Base-by-base conservation (phyloP, 768 basidiomycete species). In the Russula dissimulans region DNA sequence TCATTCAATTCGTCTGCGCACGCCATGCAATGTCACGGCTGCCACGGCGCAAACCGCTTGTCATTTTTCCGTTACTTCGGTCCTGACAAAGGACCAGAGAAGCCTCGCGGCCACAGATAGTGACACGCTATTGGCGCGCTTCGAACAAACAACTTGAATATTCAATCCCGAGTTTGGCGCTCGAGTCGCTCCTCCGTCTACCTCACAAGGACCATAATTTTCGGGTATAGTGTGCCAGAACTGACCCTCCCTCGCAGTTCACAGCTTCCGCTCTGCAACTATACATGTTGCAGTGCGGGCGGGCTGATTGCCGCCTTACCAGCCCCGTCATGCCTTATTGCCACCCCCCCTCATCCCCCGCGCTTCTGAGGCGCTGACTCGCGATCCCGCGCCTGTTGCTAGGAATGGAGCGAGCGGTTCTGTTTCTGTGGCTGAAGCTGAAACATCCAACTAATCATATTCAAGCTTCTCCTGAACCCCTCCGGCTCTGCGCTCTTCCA, bases 381-480 rank as follows among this genome's bases (percentile, higher is more conserved):
- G 39, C 29, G 26, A 31, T 54, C 42, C 22, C 18, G 54, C 43
- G 54, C 54, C 17, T 32, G 42, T 44, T 36, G 43, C 56, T 26
- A 57, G 7, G 31, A 57, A 1, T 49, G 5, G 31, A 14, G 15
- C 32, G 38, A 49, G 43, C 32, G 22, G 32, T 17, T 56, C 18
- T n/a, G 41, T 42, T 17, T 49, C 48, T n/a, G 48, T 57, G 48
- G 56, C 56, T 57, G 56, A 57, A 57, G 56, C 56, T 57, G 56
- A 57, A 57, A 57, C 56, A 17, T 26, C 18, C 41, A 26, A 26
- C 22, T 26, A 26, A 26, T 26, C 22, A 26, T 26, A 26, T 26
- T 26, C 22, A 2, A 31, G 18, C 29, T 22, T 31, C 48, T 26
- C 56, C 42, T 43, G 42, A 54, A 26, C 22, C n/a, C 42, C 22